Conservation (phyloP, 2,329 filamentous ascomycete genomes). For the Lachnellula cervina region DNA sequence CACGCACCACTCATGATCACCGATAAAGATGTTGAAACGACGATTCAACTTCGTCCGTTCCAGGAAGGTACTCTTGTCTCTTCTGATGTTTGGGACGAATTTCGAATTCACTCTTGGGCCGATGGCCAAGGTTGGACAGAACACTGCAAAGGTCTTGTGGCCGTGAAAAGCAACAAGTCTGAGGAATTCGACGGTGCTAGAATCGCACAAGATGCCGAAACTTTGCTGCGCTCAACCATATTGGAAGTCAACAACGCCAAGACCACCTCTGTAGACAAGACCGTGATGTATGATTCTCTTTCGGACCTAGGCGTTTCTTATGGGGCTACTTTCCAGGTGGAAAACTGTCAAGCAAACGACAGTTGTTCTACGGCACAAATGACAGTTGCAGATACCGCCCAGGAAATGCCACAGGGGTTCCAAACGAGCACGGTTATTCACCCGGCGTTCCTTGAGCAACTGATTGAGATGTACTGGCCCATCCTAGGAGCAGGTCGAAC, state of each 20-base stretch:
- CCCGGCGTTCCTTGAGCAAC: constrained; percentile 42
- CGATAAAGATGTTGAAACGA: constrained; percentile 47
- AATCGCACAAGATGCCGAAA: constrained; percentile 1
- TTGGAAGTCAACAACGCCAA: constrained; percentile 28
- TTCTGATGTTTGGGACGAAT: constrained; percentile 49
- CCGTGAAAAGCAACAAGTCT: constrained; percentile 33
- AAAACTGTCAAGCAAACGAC: constrained; percentile 39
- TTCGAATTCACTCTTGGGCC: constrained; percentile 51
- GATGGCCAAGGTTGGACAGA: constrained; percentile 51
- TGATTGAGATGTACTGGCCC: constrained; percentile 40
- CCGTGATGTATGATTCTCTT: constrained; percentile 43
- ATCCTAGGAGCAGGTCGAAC: constrained; percentile 34
- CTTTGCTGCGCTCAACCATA: constrained; percentile 31
- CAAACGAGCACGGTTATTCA: constrained; percentile 42
- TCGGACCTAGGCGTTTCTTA: constrained; percentile 45
- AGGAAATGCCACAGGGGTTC: constrained; percentile 40
- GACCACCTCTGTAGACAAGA: constrained; percentile 29
- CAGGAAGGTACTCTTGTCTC: constrained; percentile 38
- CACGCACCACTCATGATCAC: constrained; percentile 43
- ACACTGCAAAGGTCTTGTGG: constrained; percentile 50
- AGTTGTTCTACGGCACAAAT: constrained; percentile 33
- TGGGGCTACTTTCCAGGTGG: constrained; percentile 48
- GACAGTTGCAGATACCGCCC: constrained; percentile 38
- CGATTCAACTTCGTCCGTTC: constrained; percentile 41
- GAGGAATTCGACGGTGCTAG: constrained; percentile 38